Conservation (phyloP, 768 basidiomycete genomes). For the Termitomyces sp. region DNA sequence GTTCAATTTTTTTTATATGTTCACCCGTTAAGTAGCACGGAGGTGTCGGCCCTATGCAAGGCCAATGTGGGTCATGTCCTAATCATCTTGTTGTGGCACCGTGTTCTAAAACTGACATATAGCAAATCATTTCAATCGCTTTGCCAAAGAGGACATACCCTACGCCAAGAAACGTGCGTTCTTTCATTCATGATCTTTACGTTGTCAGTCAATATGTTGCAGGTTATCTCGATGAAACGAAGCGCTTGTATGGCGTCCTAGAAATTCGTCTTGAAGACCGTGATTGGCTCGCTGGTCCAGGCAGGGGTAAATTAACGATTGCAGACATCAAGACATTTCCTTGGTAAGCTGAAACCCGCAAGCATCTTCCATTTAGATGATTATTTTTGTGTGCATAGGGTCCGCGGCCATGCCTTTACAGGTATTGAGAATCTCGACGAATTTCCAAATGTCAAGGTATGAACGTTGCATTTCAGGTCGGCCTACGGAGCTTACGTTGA, state of each 20-base stretch:
- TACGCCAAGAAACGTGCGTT: constrained; percentile 60
- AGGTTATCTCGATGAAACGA: constrained; percentile 80
- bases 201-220: constrained; percentile 13
- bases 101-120: neutral
- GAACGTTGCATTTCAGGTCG: neutral
- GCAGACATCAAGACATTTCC: constrained; percentile 68
- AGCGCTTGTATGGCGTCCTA: constrained; percentile 78
- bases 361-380: neutral
- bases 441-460: constrained; percentile 20
- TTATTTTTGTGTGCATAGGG: constrained; percentile 33
- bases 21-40: constrained; percentile 49
- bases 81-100: neutral
- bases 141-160: constrained; percentile 60
- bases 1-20: neutral
- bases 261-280: constrained; percentile 68
- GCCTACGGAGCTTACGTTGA: neutral
- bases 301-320: constrained; percentile 58
- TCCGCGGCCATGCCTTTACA: constrained; percentile 38
- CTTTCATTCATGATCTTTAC: neutral
- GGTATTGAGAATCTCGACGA: constrained; percentile 21
- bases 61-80: constrained; percentile 34
- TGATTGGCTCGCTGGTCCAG: constrained; percentile 78
- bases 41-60: constrained; percentile 86
- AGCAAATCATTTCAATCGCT: constrained; percentile 69
- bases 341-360: constrained; percentile 35